Base-by-base conservation (phyloP, 345 rosid genomes). In the Dipteronia sinensis region DNA sequence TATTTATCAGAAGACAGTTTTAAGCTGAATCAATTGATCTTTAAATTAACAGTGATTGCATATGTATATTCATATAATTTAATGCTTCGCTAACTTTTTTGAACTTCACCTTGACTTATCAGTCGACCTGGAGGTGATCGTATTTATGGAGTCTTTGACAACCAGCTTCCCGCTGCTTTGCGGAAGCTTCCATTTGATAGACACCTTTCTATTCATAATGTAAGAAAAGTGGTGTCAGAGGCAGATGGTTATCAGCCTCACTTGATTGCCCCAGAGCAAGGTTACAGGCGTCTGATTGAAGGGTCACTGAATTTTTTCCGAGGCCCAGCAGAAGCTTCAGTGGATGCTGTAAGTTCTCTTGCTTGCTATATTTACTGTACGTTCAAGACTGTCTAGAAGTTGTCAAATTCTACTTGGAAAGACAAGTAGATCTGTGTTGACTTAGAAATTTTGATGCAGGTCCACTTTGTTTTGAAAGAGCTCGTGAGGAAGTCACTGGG, bases 241-340 rank as follows among this genome's bases (percentile, higher is more conserved):
- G 93, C 97, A 69, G 97, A 93, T 83, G 97, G 97, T 20, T 93
- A 93, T 78, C 97, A 93, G 77, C 97, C 94, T 68, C 97, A 93
- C 85, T 84, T 93, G 84, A 88, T 93, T 71, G 95, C 97, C 16
- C 97, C 97, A 4, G 97, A 93, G 78, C 97, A 93, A 79, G 97
- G 95, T 71, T 93, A 93, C 78, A 81, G 95, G 31, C 91, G 95
- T 46, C 83, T 93, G 5, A 89, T 93, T 47, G 97, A 93, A 75
- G 86, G 93, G 9, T 78, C 97, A 0, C 67, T 93, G 10, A 81
- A 84, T 66, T 93, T 86, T 89, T 93, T 93, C 69, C 85, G 95
- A 86, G 97, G 94, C 76, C 97, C 97, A 76, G 89, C 95, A 1
- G 97, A 93, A 84, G 95, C 97, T 80, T 91, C 97, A 11, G 95